phyloP scores from a whole-genome alignment of 345 rosid genomes.

The Conringia planisiliqua region DNA sequence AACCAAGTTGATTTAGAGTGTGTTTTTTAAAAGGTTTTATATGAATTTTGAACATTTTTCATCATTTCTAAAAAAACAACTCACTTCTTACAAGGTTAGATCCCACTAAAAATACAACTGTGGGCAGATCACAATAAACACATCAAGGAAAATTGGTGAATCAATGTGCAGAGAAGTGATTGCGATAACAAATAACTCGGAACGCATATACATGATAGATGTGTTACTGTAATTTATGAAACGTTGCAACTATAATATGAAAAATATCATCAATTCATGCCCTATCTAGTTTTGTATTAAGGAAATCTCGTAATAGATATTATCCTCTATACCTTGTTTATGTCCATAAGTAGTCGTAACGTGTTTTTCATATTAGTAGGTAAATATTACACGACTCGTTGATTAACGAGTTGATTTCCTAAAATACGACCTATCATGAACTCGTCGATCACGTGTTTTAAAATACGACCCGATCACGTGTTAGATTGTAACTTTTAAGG shows the following conservation, averaged over 20 bases:
- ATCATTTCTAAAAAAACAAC: not conserved
- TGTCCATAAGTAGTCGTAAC: not conserved
- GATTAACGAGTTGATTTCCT: too few species aligned
- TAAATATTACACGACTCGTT: too few species aligned
- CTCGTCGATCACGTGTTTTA: too few species aligned
- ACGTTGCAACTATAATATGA: not conserved
- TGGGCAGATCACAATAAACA: not conserved
- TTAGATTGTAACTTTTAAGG: not conserved
- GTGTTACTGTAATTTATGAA: not conserved
- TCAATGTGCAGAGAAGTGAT: not conserved
- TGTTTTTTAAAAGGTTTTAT: not conserved
- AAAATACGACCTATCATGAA: too few species aligned
- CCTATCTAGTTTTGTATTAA: not conserved
- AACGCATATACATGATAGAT: not conserved
- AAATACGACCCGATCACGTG: too few species aligned
- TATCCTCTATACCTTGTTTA: not conserved
- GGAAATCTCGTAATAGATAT: not conserved
- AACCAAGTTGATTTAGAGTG: not conserved
- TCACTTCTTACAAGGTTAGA: not conserved
- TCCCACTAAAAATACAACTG: not conserved
- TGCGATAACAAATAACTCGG: not conserved
- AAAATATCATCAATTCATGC: not conserved
- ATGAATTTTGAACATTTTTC: not conserved
- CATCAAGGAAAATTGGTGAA: not conserved
- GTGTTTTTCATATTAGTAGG: too few species aligned